Percentiles rank a stretch among this genome's conserved stretches.
phyloP scores from a whole-genome alignment of 441 rosid species.

The Syzygium syzygioides region DNA sequence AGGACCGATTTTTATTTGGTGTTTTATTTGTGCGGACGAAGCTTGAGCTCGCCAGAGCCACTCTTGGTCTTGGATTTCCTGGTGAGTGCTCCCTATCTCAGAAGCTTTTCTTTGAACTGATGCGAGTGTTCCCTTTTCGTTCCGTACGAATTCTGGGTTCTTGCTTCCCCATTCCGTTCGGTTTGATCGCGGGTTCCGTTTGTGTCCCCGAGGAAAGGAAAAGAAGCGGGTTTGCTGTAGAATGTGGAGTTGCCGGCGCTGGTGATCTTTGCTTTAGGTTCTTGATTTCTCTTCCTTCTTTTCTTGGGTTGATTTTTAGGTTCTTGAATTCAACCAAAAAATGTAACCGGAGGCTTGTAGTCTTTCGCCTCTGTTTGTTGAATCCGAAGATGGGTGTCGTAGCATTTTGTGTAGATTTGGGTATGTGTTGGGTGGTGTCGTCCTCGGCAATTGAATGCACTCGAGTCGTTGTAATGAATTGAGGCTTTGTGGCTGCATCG shows the following conservation, averaged over 20 bases:
- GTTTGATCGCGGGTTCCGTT: background rate
- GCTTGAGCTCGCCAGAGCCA: background rate
- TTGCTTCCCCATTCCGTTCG: background rate
- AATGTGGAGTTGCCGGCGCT: background rate
- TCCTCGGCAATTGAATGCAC: background rate
- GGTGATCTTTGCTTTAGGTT: background rate
- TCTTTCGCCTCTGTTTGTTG: background rate
- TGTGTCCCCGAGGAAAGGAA: background rate
- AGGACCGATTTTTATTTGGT: background rate
- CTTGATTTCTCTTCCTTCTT: background rate
- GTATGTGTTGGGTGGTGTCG: background rate
- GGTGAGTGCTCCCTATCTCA: background rate
- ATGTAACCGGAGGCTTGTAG: background rate
- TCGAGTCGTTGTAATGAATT: background rate
- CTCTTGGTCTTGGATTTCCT: background rate
- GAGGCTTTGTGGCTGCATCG: background rate
- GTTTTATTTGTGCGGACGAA: background rate
- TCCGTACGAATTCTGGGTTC: background rate
- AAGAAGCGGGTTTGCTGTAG: background rate
- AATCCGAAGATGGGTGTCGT: background rate
- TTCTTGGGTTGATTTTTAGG: background rate
- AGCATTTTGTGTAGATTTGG: background rate
- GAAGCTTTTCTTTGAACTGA: background rate
- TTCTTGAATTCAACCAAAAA: background rate
- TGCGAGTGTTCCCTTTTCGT: background rate